Evolutionary conservation across 768 basidiomycete genomes (phyloP).

Genomic region (Leccinum variicolor): DNA sequence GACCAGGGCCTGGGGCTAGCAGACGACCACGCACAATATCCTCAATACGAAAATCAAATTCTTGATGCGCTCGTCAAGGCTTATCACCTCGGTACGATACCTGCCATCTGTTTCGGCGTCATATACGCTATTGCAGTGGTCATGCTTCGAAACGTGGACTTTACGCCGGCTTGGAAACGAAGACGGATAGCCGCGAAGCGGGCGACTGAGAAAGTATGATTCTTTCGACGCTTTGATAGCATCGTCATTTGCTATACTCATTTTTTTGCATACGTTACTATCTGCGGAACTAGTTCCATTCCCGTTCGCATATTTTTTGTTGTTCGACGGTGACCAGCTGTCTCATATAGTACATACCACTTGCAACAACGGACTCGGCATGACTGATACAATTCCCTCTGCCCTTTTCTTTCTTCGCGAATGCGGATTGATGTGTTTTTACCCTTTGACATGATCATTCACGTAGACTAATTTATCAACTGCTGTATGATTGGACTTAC

Average conservation of each 20-base stretch:
- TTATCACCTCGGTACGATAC: slow-evolving; percentile 33
- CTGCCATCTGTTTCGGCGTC: slow-evolving; percentile 32
- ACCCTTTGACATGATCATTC: slow-evolving; percentile 3
- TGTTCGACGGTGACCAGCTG: neutral
- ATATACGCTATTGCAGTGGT: slow-evolving; percentile 30
- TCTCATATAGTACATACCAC: neutral
- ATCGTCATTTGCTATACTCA: slow-evolving; percentile 8
- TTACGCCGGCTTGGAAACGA: slow-evolving; percentile 32
- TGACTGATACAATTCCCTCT: neutral
- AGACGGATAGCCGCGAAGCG: slow-evolving; percentile 25
- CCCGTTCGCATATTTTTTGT: neutral
- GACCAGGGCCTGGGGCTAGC: slow-evolving; percentile 31
- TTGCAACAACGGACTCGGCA: slow-evolving; percentile 12
- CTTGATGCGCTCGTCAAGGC: slow-evolving; percentile 31
- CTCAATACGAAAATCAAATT: slow-evolving; percentile 33
- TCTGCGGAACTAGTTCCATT: slow-evolving; percentile 9
- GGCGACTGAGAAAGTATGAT: slow-evolving; percentile 22
- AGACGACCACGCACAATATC: slow-evolving; percentile 28
- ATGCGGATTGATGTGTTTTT: neutral
- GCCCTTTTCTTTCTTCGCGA: neutral
- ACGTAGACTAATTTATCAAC: slow-evolving; percentile 22
- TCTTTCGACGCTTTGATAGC: slow-evolving; percentile 13
- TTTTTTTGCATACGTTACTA: slow-evolving; percentile 21
- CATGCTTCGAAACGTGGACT: slow-evolving; percentile 32
- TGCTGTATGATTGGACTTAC: neutral